phyloP scores from a whole-genome alignment of 768 basidiomycete species.

The Cystobasidium tubakii region DNA sequence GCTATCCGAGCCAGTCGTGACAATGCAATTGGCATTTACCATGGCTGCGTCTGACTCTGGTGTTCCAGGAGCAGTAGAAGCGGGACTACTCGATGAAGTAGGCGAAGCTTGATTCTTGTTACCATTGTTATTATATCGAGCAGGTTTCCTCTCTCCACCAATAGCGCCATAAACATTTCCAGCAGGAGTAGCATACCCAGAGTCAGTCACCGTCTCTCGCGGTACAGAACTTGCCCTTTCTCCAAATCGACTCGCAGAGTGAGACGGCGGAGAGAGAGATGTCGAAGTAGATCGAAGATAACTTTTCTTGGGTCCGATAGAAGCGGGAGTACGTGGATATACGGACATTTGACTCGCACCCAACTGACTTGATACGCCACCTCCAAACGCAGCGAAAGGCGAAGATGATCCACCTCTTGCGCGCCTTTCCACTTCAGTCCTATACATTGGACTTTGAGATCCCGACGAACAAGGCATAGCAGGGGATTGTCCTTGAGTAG shows the following conservation, averaged over 20 bases:
- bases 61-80: slow-evolving; percentile 30
- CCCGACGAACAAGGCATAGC: background rate
- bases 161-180: slow-evolving; percentile 26
- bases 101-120: background rate
- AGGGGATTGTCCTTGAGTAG: background rate
- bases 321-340: background rate
- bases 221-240: background rate
- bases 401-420: background rate
- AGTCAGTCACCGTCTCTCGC: background rate
- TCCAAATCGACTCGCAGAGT: background rate
- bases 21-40: background rate
- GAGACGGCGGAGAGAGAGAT: background rate
- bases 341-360: background rate
- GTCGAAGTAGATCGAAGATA: background rate
- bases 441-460: background rate
- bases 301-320: background rate
- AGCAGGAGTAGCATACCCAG: slow-evolving; percentile 2
- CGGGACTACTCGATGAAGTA: slow-evolving; percentile 20
- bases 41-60: background rate
- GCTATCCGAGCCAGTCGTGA: slow-evolving; percentile 16
- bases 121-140: background rate
- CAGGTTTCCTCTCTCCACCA: slow-evolving; percentile 24
- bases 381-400: background rate
- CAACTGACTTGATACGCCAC: background rate
- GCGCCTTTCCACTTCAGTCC: background rate